These are phyloP conservation scores for Dioszegia hungarica DNA, from an alignment of 768 basidiomycete genomes.

Conservation along the genomic window DNA sequence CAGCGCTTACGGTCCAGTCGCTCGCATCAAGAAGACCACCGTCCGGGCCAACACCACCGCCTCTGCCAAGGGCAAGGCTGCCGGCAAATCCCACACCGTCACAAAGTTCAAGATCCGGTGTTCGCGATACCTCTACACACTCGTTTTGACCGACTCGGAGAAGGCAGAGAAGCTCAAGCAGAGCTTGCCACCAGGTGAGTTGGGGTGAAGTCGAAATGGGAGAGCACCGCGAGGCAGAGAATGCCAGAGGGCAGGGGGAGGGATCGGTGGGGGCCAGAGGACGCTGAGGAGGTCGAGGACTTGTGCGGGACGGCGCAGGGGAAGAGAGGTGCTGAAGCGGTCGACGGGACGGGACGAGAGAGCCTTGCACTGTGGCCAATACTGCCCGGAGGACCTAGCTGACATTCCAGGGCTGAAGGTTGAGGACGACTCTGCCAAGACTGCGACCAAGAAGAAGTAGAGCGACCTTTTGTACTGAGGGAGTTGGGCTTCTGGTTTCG, in stretches of 20 bases:
- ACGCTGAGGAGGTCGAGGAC: not conserved
- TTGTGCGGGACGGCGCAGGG: no score
- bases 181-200: slow-evolving; percentile 87
- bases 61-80: slow-evolving; percentile 36
- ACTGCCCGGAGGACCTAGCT: not conserved
- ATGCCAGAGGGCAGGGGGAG: not conserved
- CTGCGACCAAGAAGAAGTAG: slow-evolving; percentile 49
- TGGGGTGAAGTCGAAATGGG: not conserved
- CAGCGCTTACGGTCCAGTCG: slow-evolving; percentile 57
- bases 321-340: no score
- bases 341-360: no score
- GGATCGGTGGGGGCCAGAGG: not conserved
- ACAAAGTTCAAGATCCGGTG: slow-evolving; percentile 99
- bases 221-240: not conserved
- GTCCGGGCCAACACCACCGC: slow-evolving; percentile 35
- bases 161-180: slow-evolving; percentile 98
- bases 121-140: slow-evolving; percentile 80
- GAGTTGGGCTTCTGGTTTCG: not conserved
- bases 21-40: slow-evolving; percentile 89
- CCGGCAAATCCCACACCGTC: slow-evolving; percentile 36
- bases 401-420: slow-evolving; percentile 37
- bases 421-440: slow-evolving; percentile 43
- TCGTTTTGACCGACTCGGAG: slow-evolving; percentile 88
- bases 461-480: not conserved
- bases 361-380: not conserved